Percentiles rank a stretch among this genome's conserved stretches.
phyloP scores from a whole-genome alignment of 176 grass and related monocot genomes.

The Luzula sylvatica region DNA sequence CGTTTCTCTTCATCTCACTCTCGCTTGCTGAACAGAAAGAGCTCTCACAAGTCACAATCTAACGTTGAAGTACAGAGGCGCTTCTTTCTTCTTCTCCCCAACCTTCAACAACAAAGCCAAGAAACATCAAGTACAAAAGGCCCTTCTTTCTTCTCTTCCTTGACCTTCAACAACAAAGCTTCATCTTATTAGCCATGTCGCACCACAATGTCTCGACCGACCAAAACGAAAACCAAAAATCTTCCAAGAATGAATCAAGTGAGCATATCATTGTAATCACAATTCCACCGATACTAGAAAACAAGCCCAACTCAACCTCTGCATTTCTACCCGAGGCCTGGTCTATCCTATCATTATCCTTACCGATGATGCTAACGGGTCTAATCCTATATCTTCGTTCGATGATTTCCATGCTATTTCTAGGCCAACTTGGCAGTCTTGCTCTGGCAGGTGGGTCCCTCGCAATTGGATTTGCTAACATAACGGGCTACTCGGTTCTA shows the following conservation, averaged over 20 bases:
- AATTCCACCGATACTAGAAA: not conserved
- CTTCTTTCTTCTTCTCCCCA: too few relatives aligned
- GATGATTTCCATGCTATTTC: conserved; percentile 97
- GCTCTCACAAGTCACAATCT: too few relatives aligned
- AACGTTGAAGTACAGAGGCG: too few relatives aligned
- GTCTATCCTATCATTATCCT: conserved; percentile 32
- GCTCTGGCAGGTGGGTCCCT: conserved; percentile 81
- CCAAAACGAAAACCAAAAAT: not conserved
- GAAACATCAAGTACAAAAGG: too few relatives aligned
- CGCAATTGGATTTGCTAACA: conserved; percentile 93
- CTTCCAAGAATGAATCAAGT: not conserved
- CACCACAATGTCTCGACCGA: not conserved
- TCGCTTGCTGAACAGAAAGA: too few relatives aligned
- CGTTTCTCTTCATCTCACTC: too few relatives aligned
- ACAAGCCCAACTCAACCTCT: conserved; percentile 12
- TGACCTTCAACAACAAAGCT: conserved; percentile 1
- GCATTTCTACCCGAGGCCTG: conserved; percentile 9
- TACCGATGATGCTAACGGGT: conserved; percentile 83
- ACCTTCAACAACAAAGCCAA: too few relatives aligned
- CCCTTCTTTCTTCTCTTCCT: not conserved
- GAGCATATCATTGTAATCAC: not conserved
- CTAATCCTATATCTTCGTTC: conserved; percentile 74
- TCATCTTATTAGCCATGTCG: not conserved
- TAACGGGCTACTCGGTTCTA: conserved; percentile 81
- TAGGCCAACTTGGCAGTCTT: conserved; percentile 67